phyloP scores from a whole-genome alignment of 805 yeast species.

The Brettanomyces bruxellensis region DNA sequence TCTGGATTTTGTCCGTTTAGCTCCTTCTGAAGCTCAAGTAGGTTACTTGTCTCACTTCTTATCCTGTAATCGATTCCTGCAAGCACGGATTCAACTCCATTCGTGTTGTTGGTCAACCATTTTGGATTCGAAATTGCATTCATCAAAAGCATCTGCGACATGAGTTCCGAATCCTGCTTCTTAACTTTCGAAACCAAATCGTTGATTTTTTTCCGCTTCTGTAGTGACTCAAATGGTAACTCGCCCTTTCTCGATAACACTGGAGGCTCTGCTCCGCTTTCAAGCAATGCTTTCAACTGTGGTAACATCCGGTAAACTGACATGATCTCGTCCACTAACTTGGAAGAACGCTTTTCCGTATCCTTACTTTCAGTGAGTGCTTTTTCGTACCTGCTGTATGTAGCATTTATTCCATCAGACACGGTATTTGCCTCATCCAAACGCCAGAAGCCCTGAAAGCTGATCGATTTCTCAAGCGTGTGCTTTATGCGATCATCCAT shows the following conservation, averaged over 20 bases:
- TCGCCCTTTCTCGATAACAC: background rate
- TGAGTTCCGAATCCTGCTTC: constrained; percentile 10
- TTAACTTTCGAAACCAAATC: constrained; percentile 4
- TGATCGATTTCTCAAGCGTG: constrained; percentile 13
- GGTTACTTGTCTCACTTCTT: constrained; percentile 9
- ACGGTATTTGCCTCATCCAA: constrained; percentile 19
- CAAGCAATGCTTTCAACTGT: background rate
- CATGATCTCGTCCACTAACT: background rate
- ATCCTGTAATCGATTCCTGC: constrained; percentile 19
- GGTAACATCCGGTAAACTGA: background rate
- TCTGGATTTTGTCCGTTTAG: background rate
- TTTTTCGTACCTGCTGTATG: background rate
- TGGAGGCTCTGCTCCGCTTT: background rate
- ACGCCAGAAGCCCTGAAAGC: constrained; percentile 22
- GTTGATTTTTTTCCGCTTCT: background rate
- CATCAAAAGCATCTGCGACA: constrained; percentile 17
- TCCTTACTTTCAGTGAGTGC: background rate
- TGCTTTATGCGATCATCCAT: constrained; percentile 10
- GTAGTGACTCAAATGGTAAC: background rate
- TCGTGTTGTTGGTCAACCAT: constrained; percentile 18
- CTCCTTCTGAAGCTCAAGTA: constrained; percentile 13
- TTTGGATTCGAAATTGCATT: constrained; percentile 23
- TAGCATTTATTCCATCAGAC: constrained; percentile 4
- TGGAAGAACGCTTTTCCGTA: background rate
- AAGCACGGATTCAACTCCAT: constrained; percentile 20